Evolutionary conservation across 441 rosid genomes (phyloP), one percentile per base, ranked within the genome.

Genomic region (Corymbia citriodora): DNA sequence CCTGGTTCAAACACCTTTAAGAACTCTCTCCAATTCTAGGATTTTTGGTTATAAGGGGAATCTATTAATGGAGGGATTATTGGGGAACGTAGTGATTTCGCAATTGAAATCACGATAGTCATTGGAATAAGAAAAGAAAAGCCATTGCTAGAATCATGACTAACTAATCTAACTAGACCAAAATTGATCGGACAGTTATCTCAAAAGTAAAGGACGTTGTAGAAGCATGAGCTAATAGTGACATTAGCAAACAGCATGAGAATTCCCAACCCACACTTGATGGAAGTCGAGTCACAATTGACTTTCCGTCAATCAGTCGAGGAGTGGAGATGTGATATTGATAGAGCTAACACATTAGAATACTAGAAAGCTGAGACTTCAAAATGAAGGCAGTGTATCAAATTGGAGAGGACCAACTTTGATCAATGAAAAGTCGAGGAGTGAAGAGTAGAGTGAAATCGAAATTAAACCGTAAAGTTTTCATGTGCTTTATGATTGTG

Each of bases 361-460:
- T 40, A 40, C 45, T 40, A 40, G 45, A 40, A 40, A 40, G 45
- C 45, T 57, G 29, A 57, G 63, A 57, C 23, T 57, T 57, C 63
- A 57, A 21, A 23, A 57, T 23, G 63, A 57, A 57, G 29, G 63
- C 1, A 57, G 0, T 1, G 0, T 0, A 27, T 57, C 4, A 27
- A 57, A 57, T 57, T 57, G 63, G 0, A 23, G 3, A 4, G 3
- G 63, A 57, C 6, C 61, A 23, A 57, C 29, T 57, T 57, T 23
- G 63, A 57, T 57, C 23, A 23, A 57, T 23, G 63, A 21, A 23
- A 9, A 57, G 63, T 57, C 63, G 10, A 57, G 6, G 29, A 57
- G 27, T 57, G 45, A 40, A 40, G 5, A 40, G 45, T 40, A 40
- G 45, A 40, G 45, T 40, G 63, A 57, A 57, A 57, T 57, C 29